Evolutionary conservation across 1,284 basidiomycete genomes (phyloP).

Genomic region (Caloboletus firmus): DNA sequence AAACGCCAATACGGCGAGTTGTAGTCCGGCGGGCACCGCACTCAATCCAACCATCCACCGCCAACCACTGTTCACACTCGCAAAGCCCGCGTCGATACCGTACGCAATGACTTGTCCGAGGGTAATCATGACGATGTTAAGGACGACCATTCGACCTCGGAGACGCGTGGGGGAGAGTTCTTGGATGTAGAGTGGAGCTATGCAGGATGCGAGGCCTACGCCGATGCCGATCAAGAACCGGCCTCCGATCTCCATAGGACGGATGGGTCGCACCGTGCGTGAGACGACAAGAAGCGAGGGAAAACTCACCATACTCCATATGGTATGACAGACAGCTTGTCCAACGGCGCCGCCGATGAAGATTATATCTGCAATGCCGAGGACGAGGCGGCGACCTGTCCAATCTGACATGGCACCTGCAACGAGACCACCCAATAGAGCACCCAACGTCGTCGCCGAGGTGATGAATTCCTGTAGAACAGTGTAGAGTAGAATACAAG

Average conservation of each 20-base stretch:
- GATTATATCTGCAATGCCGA: conserved; percentile 70
- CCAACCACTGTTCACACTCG: conserved; percentile 66
- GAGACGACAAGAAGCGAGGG: background rate
- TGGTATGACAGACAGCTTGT: conserved; percentile 65
- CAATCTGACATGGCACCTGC: conserved; percentile 74
- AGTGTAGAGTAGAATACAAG: conserved; percentile 23
- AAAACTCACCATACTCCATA: conserved; percentile 62
- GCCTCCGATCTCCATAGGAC: conserved; percentile 54
- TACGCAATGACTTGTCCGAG: conserved; percentile 79
- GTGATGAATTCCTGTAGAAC: conserved; percentile 70
- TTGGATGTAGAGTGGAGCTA: conserved; percentile 82
- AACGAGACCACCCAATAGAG: conserved; percentile 69
- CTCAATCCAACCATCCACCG: conserved; percentile 83
- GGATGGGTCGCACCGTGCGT: background rate
- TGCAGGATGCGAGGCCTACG: conserved; percentile 73
- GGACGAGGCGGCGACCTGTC: conserved; percentile 67
- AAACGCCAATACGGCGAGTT: conserved; percentile 60
- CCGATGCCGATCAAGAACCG: conserved; percentile 74
- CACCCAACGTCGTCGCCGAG: conserved; percentile 77
- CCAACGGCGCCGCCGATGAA: conserved; percentile 76
- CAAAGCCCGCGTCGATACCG: conserved; percentile 74
- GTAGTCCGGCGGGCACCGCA: conserved; percentile 64
- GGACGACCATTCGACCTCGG: conserved; percentile 74
- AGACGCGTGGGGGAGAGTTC: conserved; percentile 77
- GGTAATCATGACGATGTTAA: conserved; percentile 66